These are phyloP conservation scores for Aspergillus eucalypticola DNA, from an alignment of 2,329 filamentous ascomycete species.

Conservation along the genomic window DNA sequence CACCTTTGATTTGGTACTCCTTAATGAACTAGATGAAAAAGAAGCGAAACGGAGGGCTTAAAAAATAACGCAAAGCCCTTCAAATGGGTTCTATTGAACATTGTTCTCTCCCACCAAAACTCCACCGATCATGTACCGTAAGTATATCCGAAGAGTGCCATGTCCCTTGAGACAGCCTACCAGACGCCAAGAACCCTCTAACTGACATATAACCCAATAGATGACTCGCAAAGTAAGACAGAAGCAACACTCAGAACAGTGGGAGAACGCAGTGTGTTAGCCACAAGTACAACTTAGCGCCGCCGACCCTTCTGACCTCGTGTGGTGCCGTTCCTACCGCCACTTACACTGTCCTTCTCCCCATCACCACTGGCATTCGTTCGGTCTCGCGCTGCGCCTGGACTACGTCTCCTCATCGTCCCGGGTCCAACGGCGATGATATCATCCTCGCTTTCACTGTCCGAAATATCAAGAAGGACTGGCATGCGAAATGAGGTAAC, in stretches of 20 bases:
- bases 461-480: constrained; percentile 85
- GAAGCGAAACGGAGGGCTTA: not conserved
- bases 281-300: constrained; percentile 23
- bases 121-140: constrained; percentile 4
- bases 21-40: not conserved
- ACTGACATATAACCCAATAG: not conserved
- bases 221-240: not conserved
- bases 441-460: constrained; percentile 95
- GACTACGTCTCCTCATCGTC: constrained; percentile 83
- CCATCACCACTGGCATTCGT: constrained; percentile 50
- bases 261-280: not conserved
- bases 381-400: constrained; percentile 70
- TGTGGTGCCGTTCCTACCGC: constrained; percentile 24
- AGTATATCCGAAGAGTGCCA: constrained; percentile 1
- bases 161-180: not conserved
- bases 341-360: constrained; percentile 26
- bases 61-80: not conserved
- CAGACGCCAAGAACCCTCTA: constrained; percentile 1
- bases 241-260: not conserved
- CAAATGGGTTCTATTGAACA: not conserved
- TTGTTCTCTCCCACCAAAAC: not conserved
- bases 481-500: constrained; percentile 80
- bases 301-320: constrained; percentile 34
- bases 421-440: constrained; percentile 67
- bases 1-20: not conserved